phyloP scores from a whole-genome alignment of 2,329 filamentous ascomycete species.

The Pseudogymnoascus sp. region DNA sequence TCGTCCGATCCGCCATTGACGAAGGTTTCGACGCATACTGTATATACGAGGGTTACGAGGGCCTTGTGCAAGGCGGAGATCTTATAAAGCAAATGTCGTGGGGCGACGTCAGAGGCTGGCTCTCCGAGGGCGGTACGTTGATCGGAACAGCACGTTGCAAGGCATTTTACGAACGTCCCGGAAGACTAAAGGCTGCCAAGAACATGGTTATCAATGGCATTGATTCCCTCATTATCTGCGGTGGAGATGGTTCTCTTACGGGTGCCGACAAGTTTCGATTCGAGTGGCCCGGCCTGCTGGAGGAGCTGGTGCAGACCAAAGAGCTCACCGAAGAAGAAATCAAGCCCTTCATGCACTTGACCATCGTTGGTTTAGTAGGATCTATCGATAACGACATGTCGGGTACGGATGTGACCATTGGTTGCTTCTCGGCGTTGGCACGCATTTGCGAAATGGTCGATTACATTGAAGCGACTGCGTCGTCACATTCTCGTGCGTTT shows the following conservation, averaged over 20 bases:
- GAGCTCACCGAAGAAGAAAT: conserved; percentile 66
- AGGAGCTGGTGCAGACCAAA: conserved; percentile 71
- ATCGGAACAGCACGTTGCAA: conserved; percentile 93
- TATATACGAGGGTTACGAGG: conserved; percentile 92
- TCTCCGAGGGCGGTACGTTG: conserved; percentile 88
- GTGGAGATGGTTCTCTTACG: conserved; percentile 91
- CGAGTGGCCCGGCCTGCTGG: conserved; percentile 83
- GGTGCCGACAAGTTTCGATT: conserved; percentile 87
- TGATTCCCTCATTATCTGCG: conserved; percentile 92
- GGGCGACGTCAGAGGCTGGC: conserved; percentile 90
- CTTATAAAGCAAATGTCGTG: conserved; percentile 83
- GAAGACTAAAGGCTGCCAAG: conserved; percentile 78
- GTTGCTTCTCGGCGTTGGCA: conserved; percentile 86
- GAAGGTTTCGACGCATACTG: conserved; percentile 73
- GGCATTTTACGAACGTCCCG: conserved; percentile 82
- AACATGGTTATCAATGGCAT: conserved; percentile 92
- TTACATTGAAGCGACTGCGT: conserved; percentile 91
- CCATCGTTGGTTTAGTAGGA: conserved; percentile 92
- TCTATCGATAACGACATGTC: conserved; percentile 99
- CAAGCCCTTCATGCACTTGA: conserved; percentile 73
- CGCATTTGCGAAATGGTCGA: conserved; percentile 95
- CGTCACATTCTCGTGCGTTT: conserved; percentile 90
- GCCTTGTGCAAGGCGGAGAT: conserved; percentile 79
- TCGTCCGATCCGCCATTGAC: conserved; percentile 86
- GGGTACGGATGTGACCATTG: conserved; percentile 93